These are phyloP conservation scores for Tricholoma hemisulphureum DNA, from an alignment of 768 basidiomycete genomes.

Conservation along the genomic window DNA sequence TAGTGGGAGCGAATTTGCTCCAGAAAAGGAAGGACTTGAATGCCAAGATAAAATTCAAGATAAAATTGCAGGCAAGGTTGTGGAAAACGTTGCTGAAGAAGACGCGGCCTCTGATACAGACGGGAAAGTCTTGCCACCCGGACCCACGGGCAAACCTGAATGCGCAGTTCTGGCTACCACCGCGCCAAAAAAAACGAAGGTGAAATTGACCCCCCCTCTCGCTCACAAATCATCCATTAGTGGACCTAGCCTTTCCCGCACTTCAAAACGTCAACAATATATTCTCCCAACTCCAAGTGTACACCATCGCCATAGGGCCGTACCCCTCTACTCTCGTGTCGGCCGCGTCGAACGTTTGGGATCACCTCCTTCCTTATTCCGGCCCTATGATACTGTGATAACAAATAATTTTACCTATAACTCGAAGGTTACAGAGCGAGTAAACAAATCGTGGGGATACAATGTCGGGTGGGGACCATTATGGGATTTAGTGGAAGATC, in stretches of 20 bases:
- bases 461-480: conserved; percentile 75
- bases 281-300: conserved; percentile 61
- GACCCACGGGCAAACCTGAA: conserved; percentile 13
- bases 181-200: conserved; percentile 8
- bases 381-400: conserved; percentile 34
- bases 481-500: conserved; percentile 78
- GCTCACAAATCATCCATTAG: background rate
- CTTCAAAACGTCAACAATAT: conserved; percentile 52
- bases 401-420: conserved; percentile 60
- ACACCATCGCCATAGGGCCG: conserved; percentile 72
- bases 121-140: conserved; percentile 11
- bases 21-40: conserved; percentile 32
- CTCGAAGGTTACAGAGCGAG: conserved; percentile 47
- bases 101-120: conserved; percentile 15
- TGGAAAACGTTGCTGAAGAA: conserved; percentile 24
- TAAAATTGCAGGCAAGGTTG: conserved; percentile 30
- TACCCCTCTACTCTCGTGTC: conserved; percentile 54
- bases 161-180: conserved; percentile 18
- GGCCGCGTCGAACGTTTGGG: conserved; percentile 61
- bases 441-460: conserved; percentile 70
- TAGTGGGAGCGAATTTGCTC: conserved; percentile 58
- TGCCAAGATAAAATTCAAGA: conserved; percentile 25
- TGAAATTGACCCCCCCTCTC: conserved; percentile 1
- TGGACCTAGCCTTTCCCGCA: conserved; percentile 31
- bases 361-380: conserved; percentile 50